Percentiles rank a stretch among this genome's conserved stretches.
Evolutionary conservation across 2,329 filamentous ascomycete genomes (phyloP).

Genomic region (Arthrinium phaeospermum): DNA sequence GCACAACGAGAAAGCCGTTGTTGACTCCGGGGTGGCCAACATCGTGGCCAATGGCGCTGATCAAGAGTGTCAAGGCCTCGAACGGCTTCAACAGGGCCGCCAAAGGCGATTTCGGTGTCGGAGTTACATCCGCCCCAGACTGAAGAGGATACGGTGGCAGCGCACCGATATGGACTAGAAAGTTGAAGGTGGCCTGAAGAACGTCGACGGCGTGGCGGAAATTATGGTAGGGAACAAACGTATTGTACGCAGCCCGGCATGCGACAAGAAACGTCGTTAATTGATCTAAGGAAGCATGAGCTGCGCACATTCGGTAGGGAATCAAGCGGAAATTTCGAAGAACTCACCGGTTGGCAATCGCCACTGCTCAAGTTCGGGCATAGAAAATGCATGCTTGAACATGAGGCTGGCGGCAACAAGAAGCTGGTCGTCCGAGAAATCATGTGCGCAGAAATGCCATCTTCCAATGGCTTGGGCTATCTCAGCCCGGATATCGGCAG

Average conservation of each 20-base stretch:
- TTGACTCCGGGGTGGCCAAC: constrained; percentile 98
- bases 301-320: constrained; percentile 34
- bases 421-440: constrained; percentile 88
- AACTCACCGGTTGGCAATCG: constrained; percentile 75
- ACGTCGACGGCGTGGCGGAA: constrained; percentile 98
- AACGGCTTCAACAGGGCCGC: constrained; percentile 81
- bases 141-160: constrained; percentile 69
- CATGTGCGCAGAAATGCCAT: constrained; percentile 91
- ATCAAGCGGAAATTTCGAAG: constrained; percentile 8
- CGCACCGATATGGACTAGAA: constrained; percentile 80
- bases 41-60: constrained; percentile 97
- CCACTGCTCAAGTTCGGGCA: constrained; percentile 83
- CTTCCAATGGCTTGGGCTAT: constrained; percentile 74
- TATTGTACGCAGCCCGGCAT: constrained; percentile 93
- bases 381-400: constrained; percentile 83
- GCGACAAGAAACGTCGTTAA: constrained; percentile 86
- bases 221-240: constrained; percentile 96
- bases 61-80: constrained; percentile 85
- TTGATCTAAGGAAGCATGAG: constrained; percentile 66
- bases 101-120: constrained; percentile 64
- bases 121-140: constrained; percentile 33
- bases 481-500: constrained; percentile 65
- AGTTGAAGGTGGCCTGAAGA: constrained; percentile 89
- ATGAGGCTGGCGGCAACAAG: constrained; percentile 85
- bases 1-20: constrained; percentile 90